Evolutionary conservation across 192 early-diverging fungal species (phyloP), one percentile per base, ranked within the genome.

Genomic region (Coemansia asiatica): DNA sequence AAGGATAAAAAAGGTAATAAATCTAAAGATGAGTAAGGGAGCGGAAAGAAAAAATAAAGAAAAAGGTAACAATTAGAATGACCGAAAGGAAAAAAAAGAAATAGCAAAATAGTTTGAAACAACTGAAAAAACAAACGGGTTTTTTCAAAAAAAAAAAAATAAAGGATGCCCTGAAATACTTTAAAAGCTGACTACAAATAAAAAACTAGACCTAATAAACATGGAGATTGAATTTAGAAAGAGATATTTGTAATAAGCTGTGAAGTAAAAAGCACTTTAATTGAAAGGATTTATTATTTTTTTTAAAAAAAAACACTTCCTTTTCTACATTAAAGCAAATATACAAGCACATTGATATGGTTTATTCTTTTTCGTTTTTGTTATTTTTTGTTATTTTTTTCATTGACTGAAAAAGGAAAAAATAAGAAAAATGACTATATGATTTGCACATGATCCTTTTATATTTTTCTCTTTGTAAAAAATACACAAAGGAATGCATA

Each of bases 401-500:
- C 8, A 10, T 36, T 10, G 35, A 10, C 8, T 6, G 35, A 10
- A 36, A 1, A 12, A 1, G 35, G 22, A 50, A 50, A 18, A 50
- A 22, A 50, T 50, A 22, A 21, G 8, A 6, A 50, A 18, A 8
- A 50, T 18, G n/a, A 18, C 18, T 7, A 18, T 50, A 21, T 50
- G 16, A 50, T 50, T 50, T 21, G n/a, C 48, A 50, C n/a, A 6
- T 50, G 6, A 18, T 6, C 16, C 15, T 6, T 18, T 21, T 21
- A 16, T 50, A 18, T 50, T 50, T 50, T 36, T 36, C 13, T 36
- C 35, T 36, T 36, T 36, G 35, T 36, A 36, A 36, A 36, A 16
- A 50, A 50, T 50, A 6, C 22, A 50, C 12, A 50, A 50, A 50
- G 48, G n/a, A 18, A 50, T 50, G 48, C 48, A 50, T 50, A 16